Base-by-base conservation (phyloP, 768 basidiomycete genomes). In the Agrocybe pediades region DNA sequence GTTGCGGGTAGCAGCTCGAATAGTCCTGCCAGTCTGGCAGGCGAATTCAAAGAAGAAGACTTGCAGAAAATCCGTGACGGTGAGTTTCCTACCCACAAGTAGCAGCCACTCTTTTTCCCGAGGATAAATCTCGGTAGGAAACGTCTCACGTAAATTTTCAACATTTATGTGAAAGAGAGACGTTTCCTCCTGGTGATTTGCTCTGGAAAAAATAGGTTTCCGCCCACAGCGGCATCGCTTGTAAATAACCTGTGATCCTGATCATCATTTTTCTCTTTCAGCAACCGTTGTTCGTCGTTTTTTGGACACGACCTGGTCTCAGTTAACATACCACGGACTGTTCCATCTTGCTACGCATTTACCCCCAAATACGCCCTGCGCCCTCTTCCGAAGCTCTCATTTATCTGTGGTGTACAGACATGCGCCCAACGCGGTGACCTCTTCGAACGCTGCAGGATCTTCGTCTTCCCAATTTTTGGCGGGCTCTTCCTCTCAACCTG, bases 341-440 rank as follows among this genome's bases (percentile, higher is more conserved):
- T 94, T 95, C 68, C 81, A 86, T 29, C 84, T 95, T 45, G 86
- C 88, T 0, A 79, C 83, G 2, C 74, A 83, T 1, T 82, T 95
- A 50, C 66, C 72, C 11, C 69, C 79, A 0, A 74, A 77, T 41
- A 63, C 74, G 0, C 76, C 80, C n/a, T 87, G 88, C n/a, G 93
- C 94, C 0, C 82, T 95, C 56, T 96, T 95, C 77, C 85, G 95
- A 48, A 92, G 85, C 69, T 93, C 92, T 0, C 95, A 96, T 65
- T 83, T 97, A 13, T 87, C 88, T 0, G 94, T 96, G 8, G 75
- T 97, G 1, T 90, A 93, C 75, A 91, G 88, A 54, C 65, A 77
- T 47, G 60, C 59, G 24, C 62, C 65, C 1, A 41, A 50, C 41
- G 47, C 51, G 6, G 6, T 51, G 5, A 51, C 41, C 39, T 41